phyloP scores from a whole-genome alignment of 768 basidiomycete species.

The Hericium erinaceus region DNA sequence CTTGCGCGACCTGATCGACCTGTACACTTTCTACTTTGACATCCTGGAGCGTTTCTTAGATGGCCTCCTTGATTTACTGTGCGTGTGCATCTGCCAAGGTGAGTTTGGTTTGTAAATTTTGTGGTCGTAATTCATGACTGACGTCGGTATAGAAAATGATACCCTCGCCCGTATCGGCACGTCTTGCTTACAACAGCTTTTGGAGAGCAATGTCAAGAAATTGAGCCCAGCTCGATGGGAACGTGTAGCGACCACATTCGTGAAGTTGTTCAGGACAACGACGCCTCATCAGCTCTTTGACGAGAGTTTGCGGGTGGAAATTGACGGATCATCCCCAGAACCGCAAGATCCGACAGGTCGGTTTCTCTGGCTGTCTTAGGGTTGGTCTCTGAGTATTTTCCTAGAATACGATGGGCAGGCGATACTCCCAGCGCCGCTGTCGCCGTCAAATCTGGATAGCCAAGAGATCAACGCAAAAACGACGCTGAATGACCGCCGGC shows the following conservation, averaged over 20 bases:
- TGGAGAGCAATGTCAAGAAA: conserved; percentile 88
- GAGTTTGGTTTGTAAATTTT: conserved; percentile 14
- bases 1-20: conserved; percentile 86
- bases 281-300: conserved; percentile 97
- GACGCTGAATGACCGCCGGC: conserved; percentile 64
- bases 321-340: conserved; percentile 52
- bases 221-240: conserved; percentile 85
- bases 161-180: conserved; percentile 96
- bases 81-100: conserved; percentile 99
- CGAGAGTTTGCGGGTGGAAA: conserved; percentile 78
- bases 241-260: conserved; percentile 83
- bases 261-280: conserved; percentile 94
- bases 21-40: conserved; percentile 93
- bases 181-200: conserved; percentile 90
- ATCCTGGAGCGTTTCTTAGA: conserved; percentile 86
- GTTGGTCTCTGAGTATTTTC: conserved; percentile 6
- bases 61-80: conserved; percentile 85
- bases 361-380: neutral
- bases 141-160: conserved; percentile 70
- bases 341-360: conserved; percentile 35
- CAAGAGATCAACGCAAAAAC: conserved; percentile 37
- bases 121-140: neutral
- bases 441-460: conserved; percentile 52
- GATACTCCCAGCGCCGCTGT: conserved; percentile 83
- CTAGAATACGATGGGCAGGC: conserved; percentile 56